Conservation (phyloP, 2,329 filamentous ascomycete genomes). For the Bipolaris sorokiniana region DNA sequence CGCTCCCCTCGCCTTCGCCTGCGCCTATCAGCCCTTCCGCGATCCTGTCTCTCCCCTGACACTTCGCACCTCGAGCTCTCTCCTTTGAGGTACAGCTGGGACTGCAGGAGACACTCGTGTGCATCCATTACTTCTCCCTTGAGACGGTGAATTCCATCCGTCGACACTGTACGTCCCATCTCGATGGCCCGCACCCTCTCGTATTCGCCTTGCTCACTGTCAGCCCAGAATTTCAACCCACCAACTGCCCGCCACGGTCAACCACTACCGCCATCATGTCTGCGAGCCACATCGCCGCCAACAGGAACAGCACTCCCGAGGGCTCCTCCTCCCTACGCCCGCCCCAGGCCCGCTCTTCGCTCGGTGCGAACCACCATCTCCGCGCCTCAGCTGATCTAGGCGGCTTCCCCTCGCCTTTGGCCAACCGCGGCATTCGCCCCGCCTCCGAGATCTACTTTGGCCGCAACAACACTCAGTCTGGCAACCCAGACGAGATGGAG, state of each 20-base stretch:
- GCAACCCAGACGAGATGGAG: slow-evolving; percentile 84
- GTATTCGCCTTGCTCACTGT: slow-evolving; percentile 5
- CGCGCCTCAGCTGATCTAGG: slow-evolving; percentile 97
- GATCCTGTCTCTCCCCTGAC: slow-evolving; percentile 23
- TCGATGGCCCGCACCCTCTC: background rate
- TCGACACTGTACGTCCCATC: slow-evolving; percentile 14
- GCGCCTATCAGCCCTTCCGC: slow-evolving; percentile 23
- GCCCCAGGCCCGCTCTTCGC: slow-evolving; percentile 74
- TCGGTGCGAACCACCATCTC: slow-evolving; percentile 82
- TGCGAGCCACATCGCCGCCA: slow-evolving; percentile 60
- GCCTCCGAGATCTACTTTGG: slow-evolving; percentile 93
- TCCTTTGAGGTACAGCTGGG: slow-evolving; percentile 43
- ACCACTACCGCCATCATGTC: slow-evolving; percentile 49
- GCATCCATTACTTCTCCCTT: slow-evolving; percentile 10
- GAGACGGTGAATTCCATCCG: slow-evolving; percentile 2
- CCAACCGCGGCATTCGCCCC: slow-evolving; percentile 82
- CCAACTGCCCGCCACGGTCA: background rate
- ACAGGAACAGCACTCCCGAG: slow-evolving; percentile 97
- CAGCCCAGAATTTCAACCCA: slow-evolving; percentile 12
- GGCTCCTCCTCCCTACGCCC: slow-evolving; percentile 83
- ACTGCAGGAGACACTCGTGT: slow-evolving; percentile 37
- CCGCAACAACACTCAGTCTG: slow-evolving; percentile 69
- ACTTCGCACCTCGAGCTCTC: slow-evolving; percentile 25
- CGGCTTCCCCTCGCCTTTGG: slow-evolving; percentile 73
- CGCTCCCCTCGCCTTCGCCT: slow-evolving; percentile 22